Conservation (phyloP, 108 stramenopile species). For the Bacterosira constricta region DNA sequence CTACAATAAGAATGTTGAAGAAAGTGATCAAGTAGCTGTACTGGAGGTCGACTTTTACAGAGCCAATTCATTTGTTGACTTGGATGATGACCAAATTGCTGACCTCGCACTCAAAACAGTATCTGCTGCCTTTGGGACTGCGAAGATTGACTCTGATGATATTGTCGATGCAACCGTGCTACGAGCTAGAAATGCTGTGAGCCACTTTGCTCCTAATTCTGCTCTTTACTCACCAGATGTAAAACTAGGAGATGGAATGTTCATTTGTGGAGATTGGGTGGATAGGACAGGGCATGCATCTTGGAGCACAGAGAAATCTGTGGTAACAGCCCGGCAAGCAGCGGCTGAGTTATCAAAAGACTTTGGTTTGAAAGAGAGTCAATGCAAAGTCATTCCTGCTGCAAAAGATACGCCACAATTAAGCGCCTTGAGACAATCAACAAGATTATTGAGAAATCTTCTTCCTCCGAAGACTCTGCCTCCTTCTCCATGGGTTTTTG, state of each 20-base stretch:
- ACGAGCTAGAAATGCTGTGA: slow-evolving; percentile 75
- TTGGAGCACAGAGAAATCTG: slow-evolving; percentile 84
- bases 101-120: slow-evolving; percentile 61
- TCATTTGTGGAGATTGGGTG: slow-evolving; percentile 80
- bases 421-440: slow-evolving; percentile 50
- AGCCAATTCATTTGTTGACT: slow-evolving; percentile 68
- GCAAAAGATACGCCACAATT: slow-evolving; percentile 71
- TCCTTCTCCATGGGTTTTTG: slow-evolving; percentile 51
- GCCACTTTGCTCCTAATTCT: slow-evolving; percentile 74
- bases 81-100: slow-evolving; percentile 51
- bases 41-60: slow-evolving; percentile 88
- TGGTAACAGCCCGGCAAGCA: slow-evolving; percentile 83
- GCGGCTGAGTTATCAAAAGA: slow-evolving; percentile 59
- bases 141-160: slow-evolving; percentile 27
- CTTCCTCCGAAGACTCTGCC: slow-evolving; percentile 31
- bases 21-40: slow-evolving; percentile 38
- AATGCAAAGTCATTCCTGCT: slow-evolving; percentile 61
- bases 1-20: slow-evolving; percentile 8
- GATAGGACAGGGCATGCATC: slow-evolving; percentile 76
- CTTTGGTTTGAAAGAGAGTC: slow-evolving; percentile 46
- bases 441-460: slow-evolving; percentile 39
- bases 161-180: slow-evolving; percentile 64
- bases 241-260: slow-evolving; percentile 55
- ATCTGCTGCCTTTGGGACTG: slow-evolving; percentile 56
- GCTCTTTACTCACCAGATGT: slow-evolving; percentile 63